These are phyloP conservation scores for Magnusiomyces tetraspermus DNA, from an alignment of 1,139 yeast species.

Conservation along the genomic window DNA sequence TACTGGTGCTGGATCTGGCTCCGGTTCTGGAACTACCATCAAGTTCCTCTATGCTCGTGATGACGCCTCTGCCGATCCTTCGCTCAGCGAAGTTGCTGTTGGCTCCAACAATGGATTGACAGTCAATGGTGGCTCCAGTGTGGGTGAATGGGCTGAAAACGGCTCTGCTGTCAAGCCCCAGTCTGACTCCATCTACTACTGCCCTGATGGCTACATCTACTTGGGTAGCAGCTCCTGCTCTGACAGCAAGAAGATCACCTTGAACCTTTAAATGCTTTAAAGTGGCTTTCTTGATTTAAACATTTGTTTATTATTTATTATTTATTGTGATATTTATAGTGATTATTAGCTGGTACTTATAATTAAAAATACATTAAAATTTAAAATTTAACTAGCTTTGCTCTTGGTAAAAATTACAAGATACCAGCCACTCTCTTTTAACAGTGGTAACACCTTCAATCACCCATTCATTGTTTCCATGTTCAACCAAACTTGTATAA, in stretches of 20 bases:
- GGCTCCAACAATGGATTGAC: background rate
- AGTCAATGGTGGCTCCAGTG: background rate
- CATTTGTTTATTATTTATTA: background rate
- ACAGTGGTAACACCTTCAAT: slow-evolving; percentile 12
- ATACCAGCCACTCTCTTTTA: slow-evolving; percentile 11
- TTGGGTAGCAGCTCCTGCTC: background rate
- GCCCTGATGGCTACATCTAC: slow-evolving; percentile 1
- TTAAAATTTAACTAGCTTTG: background rate
- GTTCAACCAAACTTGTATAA: slow-evolving; percentile 10
- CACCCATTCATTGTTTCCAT: slow-evolving; percentile 6
- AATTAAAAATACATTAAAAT: background rate
- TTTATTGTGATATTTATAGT: background rate
- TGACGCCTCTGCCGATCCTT: background rate
- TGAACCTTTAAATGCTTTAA: background rate
- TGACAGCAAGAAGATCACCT: background rate
- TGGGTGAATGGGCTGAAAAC: background rate
- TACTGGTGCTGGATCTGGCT: slow-evolving; percentile 3
- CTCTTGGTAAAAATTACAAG: slow-evolving; percentile 12
- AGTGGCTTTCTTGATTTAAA: background rate
- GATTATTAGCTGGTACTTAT: background rate
- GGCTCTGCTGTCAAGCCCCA: background rate
- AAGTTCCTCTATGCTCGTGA: background rate
- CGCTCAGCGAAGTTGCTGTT: background rate
- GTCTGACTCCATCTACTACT: background rate
- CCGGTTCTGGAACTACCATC: slow-evolving; percentile 1